Conservation (phyloP, 306 rosid species). For the Bauhinia variegata region DNA sequence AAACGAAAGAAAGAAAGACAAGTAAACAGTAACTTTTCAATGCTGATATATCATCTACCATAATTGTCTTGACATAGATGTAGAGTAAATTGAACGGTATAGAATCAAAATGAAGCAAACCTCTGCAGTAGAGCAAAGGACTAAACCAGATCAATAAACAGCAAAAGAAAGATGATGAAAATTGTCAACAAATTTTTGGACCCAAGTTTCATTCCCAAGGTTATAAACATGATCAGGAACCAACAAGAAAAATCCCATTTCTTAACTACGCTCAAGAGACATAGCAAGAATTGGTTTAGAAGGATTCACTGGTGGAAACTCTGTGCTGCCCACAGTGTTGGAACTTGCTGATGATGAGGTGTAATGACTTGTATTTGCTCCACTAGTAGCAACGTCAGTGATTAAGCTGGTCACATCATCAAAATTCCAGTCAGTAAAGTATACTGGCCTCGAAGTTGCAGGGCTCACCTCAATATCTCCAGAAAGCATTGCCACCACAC, state of each 20-base stretch:
- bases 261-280: conserved; percentile 38
- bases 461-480: too few species aligned
- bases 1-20: too few species aligned
- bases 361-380: conserved; percentile 33
- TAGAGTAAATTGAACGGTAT: too few species aligned
- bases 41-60: too few species aligned
- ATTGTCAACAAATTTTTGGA: not conserved
- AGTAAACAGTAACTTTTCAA: too few species aligned
- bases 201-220: not conserved
- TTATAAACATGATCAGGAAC: not conserved
- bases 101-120: not conserved
- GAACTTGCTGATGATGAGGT: conserved; percentile 41
- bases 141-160: not conserved
- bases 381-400: conserved; percentile 34
- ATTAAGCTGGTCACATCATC: conserved; percentile 44
- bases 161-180: not conserved
- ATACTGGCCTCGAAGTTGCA: conserved; percentile 62
- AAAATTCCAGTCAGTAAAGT: conserved; percentile 69
- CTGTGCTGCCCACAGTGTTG: conserved; percentile 36
- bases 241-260: conserved; percentile 17
- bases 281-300: conserved; percentile 37
- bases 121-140: not conserved
- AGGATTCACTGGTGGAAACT: conserved; percentile 29
- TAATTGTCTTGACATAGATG: too few species aligned
- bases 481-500: too few species aligned